Base-by-base conservation (phyloP, 768 basidiomycete genomes). In the Tricholoma terreum region DNA sequence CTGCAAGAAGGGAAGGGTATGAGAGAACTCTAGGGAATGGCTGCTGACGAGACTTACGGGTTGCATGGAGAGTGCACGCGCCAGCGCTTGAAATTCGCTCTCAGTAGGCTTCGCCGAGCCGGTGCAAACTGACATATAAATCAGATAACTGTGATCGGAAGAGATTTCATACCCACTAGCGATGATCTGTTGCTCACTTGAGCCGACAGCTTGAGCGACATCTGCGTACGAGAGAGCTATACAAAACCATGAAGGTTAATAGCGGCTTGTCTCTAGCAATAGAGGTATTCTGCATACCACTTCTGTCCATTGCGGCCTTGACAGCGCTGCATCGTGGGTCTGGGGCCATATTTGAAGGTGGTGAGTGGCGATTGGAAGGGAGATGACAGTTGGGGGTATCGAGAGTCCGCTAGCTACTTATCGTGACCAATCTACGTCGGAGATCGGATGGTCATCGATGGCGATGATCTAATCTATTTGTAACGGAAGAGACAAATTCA, bases 261-360 rank as follows among this genome's bases (percentile, higher is more conserved):
- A 5, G n/a, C 7, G 27, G 27, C 27, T 31, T 31, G 9, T 31
- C 46, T 17, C 46, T 24, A 49, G 49, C 15, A 6, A 33, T 8
- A 7, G 14, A 49, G 10, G 14, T n/a, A 19, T 6, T 21, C 4
- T 46, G 58, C 70, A n/a, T 56, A 87, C 87, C 82, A 60, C 77
- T 73, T 63, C 65, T 72, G 1, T 63, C 52, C 73, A 82, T 76
- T 11, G 85, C 86, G 27, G 71, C 72, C 61, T 73, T 74, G 63
- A 90, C 74, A 48, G 85, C 86, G 62, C 77, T 62, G 71, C 88
- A 89, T 66, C 77, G 79, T 9, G 80, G 80, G 71, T 78, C 74
- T 49, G 61, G 60, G 49, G 64, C 64, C 64, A 65, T 65, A n/a
- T 4, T 54, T 51, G 34, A 30, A 19, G 9, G 30, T 22, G 2